A percentile compares a stretch with the other conserved stretches of the same genome.
Conservation (phyloP, 345 rosid species). For the Syzygium aqueum region DNA sequence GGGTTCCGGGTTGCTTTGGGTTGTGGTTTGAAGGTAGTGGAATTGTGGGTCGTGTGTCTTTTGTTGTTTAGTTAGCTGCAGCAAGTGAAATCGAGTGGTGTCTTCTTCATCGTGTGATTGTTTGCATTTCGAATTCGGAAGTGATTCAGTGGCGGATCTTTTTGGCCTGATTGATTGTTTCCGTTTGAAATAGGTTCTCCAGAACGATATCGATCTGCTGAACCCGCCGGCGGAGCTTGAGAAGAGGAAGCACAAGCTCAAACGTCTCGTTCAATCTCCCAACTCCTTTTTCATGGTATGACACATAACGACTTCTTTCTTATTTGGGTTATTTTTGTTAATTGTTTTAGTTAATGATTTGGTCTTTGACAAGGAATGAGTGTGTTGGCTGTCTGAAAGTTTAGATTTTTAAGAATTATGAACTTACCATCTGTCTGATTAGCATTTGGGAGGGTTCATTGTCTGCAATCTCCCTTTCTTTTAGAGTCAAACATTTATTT, state of each 20-base stretch:
- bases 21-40: not conserved
- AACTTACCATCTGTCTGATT: not conserved
- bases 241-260: constrained; percentile 10
- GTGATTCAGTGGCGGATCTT: not conserved
- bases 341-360: not conserved
- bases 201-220: not conserved
- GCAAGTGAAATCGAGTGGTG: not conserved
- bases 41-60: not conserved
- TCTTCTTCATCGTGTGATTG: not conserved
- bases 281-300: constrained; percentile 5
- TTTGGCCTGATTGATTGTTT: not conserved
- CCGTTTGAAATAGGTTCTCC: not conserved
- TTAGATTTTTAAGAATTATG: not conserved
- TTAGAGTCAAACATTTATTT: not conserved
- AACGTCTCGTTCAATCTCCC: constrained; percentile 3
- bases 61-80: not conserved
- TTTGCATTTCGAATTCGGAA: not conserved
- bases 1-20: not conserved
- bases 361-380: not conserved
- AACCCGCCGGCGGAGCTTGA: not conserved
- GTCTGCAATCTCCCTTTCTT: not conserved
- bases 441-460: not conserved
- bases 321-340: not conserved
- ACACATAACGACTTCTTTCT: not conserved
- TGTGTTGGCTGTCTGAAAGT: not conserved